Evolutionary conservation across 352 stramenopile species (phyloP).

Genomic region (Thraustochytrium sp.): DNA sequence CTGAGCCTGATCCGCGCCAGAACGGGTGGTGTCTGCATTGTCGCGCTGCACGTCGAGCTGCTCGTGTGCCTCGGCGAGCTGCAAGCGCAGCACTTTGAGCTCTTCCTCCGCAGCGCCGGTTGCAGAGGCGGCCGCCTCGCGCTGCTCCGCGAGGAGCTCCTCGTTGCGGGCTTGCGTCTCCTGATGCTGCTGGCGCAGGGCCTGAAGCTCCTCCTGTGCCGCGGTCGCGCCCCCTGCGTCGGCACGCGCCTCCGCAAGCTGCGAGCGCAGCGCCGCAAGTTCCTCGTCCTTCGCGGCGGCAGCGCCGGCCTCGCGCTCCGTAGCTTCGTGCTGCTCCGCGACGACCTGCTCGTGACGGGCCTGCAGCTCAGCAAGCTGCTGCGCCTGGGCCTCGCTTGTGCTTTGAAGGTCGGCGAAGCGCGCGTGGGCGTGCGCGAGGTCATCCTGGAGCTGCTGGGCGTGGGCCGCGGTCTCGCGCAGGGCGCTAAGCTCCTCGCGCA

Average conservation of each 20-base stretch:
- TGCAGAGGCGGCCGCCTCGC: no score
- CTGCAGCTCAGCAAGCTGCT: background rate
- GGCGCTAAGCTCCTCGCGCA: background rate
- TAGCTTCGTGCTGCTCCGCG: background rate
- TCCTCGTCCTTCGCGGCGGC: background rate
- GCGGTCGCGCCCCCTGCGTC: background rate
- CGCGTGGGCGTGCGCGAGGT: background rate
- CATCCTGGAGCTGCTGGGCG: background rate
- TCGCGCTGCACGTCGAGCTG: background rate
- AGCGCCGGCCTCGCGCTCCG: background rate
- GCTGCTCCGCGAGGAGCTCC: background rate
- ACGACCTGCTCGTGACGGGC: background rate
- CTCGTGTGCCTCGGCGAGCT: background rate
- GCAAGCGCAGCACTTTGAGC: background rate
- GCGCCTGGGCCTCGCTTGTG: no score
- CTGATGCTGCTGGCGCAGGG: background rate
- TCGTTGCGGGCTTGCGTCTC: background rate
- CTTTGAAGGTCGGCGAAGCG: no score
- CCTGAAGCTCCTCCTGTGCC: background rate
- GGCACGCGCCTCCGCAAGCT: background rate
- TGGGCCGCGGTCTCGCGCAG: background rate
- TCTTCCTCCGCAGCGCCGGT: no score
- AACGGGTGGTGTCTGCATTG: background rate
- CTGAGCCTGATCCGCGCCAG: background rate
- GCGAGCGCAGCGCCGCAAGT: background rate